Evolutionary conservation across 164 flowering plant species (phyloP).

Genomic region (Berberis vulgaris): DNA sequence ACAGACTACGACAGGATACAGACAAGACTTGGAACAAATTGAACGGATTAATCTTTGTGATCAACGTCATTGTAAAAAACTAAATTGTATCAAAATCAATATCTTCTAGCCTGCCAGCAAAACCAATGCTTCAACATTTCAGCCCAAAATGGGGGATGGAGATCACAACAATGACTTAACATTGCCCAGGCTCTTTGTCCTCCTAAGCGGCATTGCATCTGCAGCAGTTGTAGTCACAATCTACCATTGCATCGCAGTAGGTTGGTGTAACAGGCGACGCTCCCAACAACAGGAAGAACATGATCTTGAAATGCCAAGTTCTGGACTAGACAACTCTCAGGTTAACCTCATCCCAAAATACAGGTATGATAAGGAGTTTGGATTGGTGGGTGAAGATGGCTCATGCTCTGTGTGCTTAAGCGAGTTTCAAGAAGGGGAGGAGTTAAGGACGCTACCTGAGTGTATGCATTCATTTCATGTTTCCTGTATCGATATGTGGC

Average conservation of each 20-base stretch:
- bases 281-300: neutral
- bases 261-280: conserved; percentile 14
- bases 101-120: too few relatives aligned
- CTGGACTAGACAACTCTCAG: conserved; percentile 3
- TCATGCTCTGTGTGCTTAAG: conserved; percentile 34
- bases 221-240: conserved; percentile 12
- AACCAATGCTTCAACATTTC: too few relatives aligned
- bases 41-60: too few relatives aligned
- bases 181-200: neutral
- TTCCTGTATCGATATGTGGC: conserved; percentile 42
- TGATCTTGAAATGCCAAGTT: too few relatives aligned
- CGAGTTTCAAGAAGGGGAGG: conserved; percentile 30
- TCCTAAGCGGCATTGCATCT: conserved; percentile 1
- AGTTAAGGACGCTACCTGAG: conserved; percentile 17
- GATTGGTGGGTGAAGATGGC: conserved; percentile 2
- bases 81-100: too few relatives aligned
- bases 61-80: too few relatives aligned
- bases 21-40: too few relatives aligned
- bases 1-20: too few relatives aligned
- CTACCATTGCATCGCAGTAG: conserved; percentile 22
- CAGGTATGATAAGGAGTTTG: conserved; percentile 16
- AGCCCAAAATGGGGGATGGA: neutral
- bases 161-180: neutral
- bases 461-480: conserved; percentile 35
- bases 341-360: conserved; percentile 22